Conservation (phyloP, 768 basidiomycete genomes). For the Strobilomyces echinocephalus region DNA sequence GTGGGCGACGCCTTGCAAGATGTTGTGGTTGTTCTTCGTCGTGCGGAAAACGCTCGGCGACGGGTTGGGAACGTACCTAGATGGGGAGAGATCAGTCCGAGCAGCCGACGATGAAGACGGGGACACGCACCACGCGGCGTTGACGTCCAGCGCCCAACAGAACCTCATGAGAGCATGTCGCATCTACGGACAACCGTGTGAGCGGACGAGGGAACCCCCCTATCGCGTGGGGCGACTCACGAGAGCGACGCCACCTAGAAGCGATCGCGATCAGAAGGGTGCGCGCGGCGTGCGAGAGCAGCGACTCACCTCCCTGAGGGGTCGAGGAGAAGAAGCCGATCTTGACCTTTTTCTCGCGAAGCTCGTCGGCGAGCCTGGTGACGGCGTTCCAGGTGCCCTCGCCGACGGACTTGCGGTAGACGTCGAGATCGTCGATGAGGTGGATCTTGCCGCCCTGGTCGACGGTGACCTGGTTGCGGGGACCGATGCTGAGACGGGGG, state of each 20-base stretch:
- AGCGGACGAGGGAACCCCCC: slow-evolving; percentile 4
- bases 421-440: slow-evolving; percentile 76
- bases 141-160: slow-evolving; percentile 72
- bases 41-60: slow-evolving; percentile 88
- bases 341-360: slow-evolving; percentile 81
- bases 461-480: slow-evolving; percentile 83
- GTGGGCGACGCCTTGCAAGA: slow-evolving; percentile 86
- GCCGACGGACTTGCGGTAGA: slow-evolving; percentile 70
- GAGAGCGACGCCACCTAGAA: slow-evolving; percentile 84
- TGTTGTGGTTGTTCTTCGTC: slow-evolving; percentile 95
- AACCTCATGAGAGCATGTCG: slow-evolving; percentile 90
- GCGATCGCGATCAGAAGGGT: slow-evolving; percentile 23
- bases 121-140: slow-evolving; percentile 68
- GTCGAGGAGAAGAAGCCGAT: slow-evolving; percentile 95
- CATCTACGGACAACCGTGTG: slow-evolving; percentile 51
- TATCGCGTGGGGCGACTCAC: slow-evolving; percentile 42
- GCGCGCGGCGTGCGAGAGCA: background rate
- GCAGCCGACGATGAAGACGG: slow-evolving; percentile 3
- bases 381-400: slow-evolving; percentile 78
- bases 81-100: background rate
- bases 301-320: slow-evolving; percentile 76
- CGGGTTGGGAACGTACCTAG: slow-evolving; percentile 83
- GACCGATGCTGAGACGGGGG: slow-evolving; percentile 75
- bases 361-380: slow-evolving; percentile 74
- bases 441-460: slow-evolving; percentile 85